Evolutionary conservation across 1,284 basidiomycete genomes (phyloP).

Genomic region (Anthracocystis walkeri): DNA sequence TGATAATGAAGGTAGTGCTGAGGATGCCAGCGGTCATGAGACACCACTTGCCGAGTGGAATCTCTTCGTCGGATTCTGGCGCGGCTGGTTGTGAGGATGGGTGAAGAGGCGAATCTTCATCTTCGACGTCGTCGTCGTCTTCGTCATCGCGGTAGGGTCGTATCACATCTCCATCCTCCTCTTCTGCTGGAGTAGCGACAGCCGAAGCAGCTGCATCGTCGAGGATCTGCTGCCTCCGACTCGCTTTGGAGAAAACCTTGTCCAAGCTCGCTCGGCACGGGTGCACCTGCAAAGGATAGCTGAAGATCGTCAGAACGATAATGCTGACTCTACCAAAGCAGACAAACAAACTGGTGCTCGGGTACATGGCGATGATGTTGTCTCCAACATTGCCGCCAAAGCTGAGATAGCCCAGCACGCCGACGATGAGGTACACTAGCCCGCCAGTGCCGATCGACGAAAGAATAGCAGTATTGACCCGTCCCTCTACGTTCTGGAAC

Average conservation of each 20-base stretch:
- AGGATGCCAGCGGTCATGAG: constrained; percentile 61
- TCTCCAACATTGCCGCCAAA: constrained; percentile 80
- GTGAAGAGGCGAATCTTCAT: constrained; percentile 3
- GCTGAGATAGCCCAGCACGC: constrained; percentile 86
- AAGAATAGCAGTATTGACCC: constrained; percentile 88
- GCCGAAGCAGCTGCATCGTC: constrained; percentile 41
- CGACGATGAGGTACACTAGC: constrained; percentile 65
- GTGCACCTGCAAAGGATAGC: constrained; percentile 76
- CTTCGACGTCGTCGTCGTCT: constrained; percentile 26
- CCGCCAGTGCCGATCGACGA: constrained; percentile 79
- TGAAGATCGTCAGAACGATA: constrained; percentile 77
- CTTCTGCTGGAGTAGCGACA: constrained; percentile 2
- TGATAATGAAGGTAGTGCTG: constrained; percentile 57
- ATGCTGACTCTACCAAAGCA: constrained; percentile 93
- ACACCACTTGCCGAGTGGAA: constrained; percentile 50
- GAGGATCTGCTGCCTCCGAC: constrained; percentile 38
- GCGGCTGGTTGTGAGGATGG: neutral
- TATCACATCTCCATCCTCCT: constrained; percentile 24
- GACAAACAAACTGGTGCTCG: constrained; percentile 90
- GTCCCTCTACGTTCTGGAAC: constrained; percentile 79
- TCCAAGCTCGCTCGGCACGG: constrained; percentile 93
- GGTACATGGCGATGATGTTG: constrained; percentile 75
- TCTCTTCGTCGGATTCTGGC: constrained; percentile 43
- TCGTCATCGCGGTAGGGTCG: constrained; percentile 58
- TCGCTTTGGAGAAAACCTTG: constrained; percentile 77